These are phyloP conservation scores for Marchantia polymorpha DNA, from an alignment of 225 moss, liverwort and hornwort genomes.

Conservation along the genomic window DNA sequence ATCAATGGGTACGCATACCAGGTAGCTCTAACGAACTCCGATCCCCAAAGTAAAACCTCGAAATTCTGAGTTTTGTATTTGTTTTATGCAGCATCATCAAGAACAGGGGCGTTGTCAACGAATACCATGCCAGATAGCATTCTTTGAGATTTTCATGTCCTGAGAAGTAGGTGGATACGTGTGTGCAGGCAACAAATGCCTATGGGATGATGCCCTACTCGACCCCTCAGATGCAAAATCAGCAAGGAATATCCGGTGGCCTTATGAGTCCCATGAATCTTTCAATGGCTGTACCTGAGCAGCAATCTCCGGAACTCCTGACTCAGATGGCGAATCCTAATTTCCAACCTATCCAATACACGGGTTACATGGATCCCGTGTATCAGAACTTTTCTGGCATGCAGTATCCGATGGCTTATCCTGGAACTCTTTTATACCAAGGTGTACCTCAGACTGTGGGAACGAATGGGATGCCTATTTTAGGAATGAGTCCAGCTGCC, in stretches of 20 bases:
- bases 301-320: conserved; percentile 67
- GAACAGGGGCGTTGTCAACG: no score
- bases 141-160: background rate
- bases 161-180: background rate
- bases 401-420: conserved; percentile 73
- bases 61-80: no score
- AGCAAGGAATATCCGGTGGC: conserved; percentile 39
- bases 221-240: conserved; percentile 34
- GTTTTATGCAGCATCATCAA: no score
- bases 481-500: conserved; percentile 76
- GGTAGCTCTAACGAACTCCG: conserved; percentile 26
- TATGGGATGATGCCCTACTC: conserved; percentile 47
- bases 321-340: conserved; percentile 42
- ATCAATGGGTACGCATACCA: conserved; percentile 79
- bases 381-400: conserved; percentile 43
- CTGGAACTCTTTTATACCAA: conserved; percentile 54
- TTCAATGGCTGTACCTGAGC: conserved; percentile 54
- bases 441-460: conserved; percentile 40
- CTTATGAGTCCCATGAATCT: conserved; percentile 37
- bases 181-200: conserved; percentile 33
- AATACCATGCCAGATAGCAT: no score
- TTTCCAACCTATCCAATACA: conserved; percentile 67
- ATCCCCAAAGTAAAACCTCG: background rate
- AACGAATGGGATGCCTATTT: conserved; percentile 41
- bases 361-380: conserved; percentile 55